phyloP scores from a whole-genome alignment of 352 stramenopile genomes.

The Phytopythium vexans region DNA sequence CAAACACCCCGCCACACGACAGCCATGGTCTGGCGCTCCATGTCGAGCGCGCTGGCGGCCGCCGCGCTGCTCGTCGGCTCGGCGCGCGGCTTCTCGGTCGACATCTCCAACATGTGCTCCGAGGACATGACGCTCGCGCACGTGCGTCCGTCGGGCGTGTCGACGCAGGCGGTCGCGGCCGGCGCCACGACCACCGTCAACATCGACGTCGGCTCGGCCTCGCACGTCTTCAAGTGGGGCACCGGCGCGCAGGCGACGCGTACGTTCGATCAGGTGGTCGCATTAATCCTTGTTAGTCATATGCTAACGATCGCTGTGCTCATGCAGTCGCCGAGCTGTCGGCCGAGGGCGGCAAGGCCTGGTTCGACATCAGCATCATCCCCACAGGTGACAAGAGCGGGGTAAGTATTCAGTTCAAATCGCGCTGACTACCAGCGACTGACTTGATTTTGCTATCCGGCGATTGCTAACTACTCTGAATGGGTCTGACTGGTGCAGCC shows the following conservation, averaged over 20 bases:
- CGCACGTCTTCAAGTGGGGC: slow-evolving; percentile 52
- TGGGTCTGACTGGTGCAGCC: slow-evolving; percentile 22
- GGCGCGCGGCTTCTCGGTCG: slow-evolving; percentile 38
- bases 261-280: slow-evolving; percentile 23
- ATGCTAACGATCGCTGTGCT: slow-evolving; percentile 3
- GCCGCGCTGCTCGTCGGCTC: slow-evolving; percentile 26
- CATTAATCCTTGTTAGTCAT: not conserved
- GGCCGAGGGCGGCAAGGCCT: slow-evolving; percentile 37
- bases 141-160: slow-evolving; percentile 20
- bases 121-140: slow-evolving; percentile 43
- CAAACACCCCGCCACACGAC: not conserved
- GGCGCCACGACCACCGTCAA: slow-evolving; percentile 28
- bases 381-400: slow-evolving; percentile 56
- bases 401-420: slow-evolving; percentile 29
- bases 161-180: slow-evolving; percentile 21
- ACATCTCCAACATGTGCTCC: slow-evolving; percentile 57
- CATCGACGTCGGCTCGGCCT: slow-evolving; percentile 26
- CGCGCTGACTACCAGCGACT: slow-evolving; percentile 5
- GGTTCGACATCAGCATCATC: slow-evolving; percentile 80
- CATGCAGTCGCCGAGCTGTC: slow-evolving; percentile 65
- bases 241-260: slow-evolving; percentile 46
- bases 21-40: slow-evolving; percentile 29
- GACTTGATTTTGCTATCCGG: too few relatives aligned
- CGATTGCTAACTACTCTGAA: slow-evolving; percentile 10
- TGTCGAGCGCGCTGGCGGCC: slow-evolving; percentile 21